These are phyloP conservation scores for Ogataea minuta DNA, from an alignment of 805 yeast genomes.

Conservation along the genomic window DNA sequence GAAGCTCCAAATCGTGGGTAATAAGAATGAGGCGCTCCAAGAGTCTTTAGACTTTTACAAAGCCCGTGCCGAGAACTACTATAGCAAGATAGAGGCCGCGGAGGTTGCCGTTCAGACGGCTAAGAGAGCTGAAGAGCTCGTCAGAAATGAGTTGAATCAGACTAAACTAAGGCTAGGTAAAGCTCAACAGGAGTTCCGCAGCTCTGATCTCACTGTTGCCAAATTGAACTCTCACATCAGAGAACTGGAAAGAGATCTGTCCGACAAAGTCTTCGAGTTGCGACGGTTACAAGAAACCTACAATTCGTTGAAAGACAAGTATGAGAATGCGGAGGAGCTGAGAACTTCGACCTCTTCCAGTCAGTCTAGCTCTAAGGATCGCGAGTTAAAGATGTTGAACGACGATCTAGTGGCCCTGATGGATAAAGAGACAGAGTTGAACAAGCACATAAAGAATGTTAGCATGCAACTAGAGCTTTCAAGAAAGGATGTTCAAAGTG, in stretches of 20 bases:
- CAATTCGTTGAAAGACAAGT: slow-evolving; percentile 49
- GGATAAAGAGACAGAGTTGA: slow-evolving; percentile 63
- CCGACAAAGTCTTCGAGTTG: slow-evolving; percentile 56
- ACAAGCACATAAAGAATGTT: slow-evolving; percentile 60
- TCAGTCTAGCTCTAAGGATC: slow-evolving; percentile 35
- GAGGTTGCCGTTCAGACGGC: slow-evolving; percentile 69
- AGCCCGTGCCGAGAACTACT: slow-evolving; percentile 70
- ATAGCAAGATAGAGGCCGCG: slow-evolving; percentile 69
- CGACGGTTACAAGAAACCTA: slow-evolving; percentile 48
- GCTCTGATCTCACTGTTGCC: slow-evolving; percentile 51
- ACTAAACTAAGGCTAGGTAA: slow-evolving; percentile 44
- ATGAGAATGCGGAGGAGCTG: slow-evolving; percentile 43
- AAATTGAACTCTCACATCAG: slow-evolving; percentile 50
- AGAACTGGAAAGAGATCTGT: slow-evolving; percentile 52
- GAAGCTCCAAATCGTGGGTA: slow-evolving; percentile 52
- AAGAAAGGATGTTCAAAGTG: slow-evolving; percentile 41
- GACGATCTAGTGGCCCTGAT: slow-evolving; percentile 52
- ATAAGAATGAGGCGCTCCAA: slow-evolving; percentile 55
- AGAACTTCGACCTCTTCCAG: slow-evolving; percentile 33
- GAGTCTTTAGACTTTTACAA: slow-evolving; percentile 61
- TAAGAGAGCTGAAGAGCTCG: slow-evolving; percentile 55
- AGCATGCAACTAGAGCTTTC: slow-evolving; percentile 58
- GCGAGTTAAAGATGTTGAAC: slow-evolving; percentile 53
- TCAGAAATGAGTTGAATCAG: slow-evolving; percentile 53
- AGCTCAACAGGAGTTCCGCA: slow-evolving; percentile 51